Percentiles rank a stretch among this genome's conserved stretches.
Conservation (phyloP, 73 alveolate species). For the Urostyla sp. region DNA sequence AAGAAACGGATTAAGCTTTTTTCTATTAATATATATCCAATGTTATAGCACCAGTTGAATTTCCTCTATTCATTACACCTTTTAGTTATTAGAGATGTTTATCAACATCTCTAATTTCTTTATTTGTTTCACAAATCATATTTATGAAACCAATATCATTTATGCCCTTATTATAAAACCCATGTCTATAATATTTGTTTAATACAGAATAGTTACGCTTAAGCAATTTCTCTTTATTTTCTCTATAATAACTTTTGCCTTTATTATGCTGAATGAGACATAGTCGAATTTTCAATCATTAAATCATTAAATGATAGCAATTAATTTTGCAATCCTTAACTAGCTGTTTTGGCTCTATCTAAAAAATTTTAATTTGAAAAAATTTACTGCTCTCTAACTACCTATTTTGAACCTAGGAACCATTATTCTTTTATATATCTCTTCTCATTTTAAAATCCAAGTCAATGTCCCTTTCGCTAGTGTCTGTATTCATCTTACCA, state of each 20-base stretch:
- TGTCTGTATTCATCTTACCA: neutral
- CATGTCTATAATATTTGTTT: constrained; percentile 16
- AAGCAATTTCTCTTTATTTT: constrained; percentile 34
- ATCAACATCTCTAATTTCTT: constrained; percentile 34
- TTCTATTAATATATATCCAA: no score
- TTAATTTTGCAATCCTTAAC: neutral
- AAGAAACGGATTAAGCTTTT: no score
- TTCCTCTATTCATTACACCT: no score
- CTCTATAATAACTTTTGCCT: constrained; percentile 2
- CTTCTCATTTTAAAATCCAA: constrained; percentile 20
- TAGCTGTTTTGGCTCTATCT: constrained; percentile 47
- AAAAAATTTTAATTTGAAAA: neutral
- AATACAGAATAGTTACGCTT: constrained; percentile 25
- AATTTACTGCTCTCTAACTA: neutral
- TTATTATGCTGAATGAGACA: no score
- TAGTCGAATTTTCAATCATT: no score
- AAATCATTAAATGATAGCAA: constrained; percentile 15
- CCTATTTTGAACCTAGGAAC: neutral
- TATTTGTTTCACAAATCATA: constrained; percentile 47
- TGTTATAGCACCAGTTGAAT: no score
- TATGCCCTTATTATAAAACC: constrained; percentile 32
- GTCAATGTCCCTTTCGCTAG: constrained; percentile 20
- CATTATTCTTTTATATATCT: constrained; percentile 1
- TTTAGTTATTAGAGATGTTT: no score
- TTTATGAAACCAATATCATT: constrained; percentile 37